Evolutionary conservation across 1,284 basidiomycete genomes (phyloP).

Genomic region (Cryptococcus amylolentus): DNA sequence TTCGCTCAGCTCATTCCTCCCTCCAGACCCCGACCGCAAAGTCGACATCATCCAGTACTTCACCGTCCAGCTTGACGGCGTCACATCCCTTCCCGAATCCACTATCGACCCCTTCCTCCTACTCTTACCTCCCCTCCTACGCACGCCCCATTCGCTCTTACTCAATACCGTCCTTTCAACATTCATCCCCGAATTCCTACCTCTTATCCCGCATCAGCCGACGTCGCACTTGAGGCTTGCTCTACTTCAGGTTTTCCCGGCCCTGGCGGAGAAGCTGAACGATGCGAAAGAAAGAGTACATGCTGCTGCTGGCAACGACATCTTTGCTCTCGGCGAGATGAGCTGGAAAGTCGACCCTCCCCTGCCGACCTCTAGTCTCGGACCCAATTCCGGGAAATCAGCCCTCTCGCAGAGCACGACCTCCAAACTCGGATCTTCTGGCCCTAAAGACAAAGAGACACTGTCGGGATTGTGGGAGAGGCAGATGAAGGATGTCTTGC

Average conservation of each 20-base stretch:
- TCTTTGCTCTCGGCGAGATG: conserved; percentile 30
- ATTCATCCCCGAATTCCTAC: conserved; percentile 43
- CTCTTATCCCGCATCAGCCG: conserved; percentile 26
- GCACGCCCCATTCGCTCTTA: conserved; percentile 37
- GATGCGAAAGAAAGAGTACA: conserved; percentile 46
- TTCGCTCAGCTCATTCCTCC: neutral
- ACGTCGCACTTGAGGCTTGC: conserved; percentile 30
- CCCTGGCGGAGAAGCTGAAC: conserved; percentile 40
- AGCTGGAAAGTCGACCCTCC: conserved; percentile 26
- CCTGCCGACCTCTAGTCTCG: neutral
- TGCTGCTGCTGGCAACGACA: conserved; percentile 26
- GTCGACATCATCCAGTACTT: conserved; percentile 46
- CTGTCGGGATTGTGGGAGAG: conserved; percentile 73
- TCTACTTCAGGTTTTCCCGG: conserved; percentile 32
- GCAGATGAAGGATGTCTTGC: conserved; percentile 66
- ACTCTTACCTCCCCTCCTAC: conserved; percentile 32
- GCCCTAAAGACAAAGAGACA: conserved; percentile 70
- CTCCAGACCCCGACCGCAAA: conserved; percentile 44
- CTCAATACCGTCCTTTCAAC: conserved; percentile 33
- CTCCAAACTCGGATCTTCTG: conserved; percentile 42
- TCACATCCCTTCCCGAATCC: conserved; percentile 30
- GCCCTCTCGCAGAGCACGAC: conserved; percentile 25
- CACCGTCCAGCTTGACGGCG: conserved; percentile 39
- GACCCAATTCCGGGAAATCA: neutral
- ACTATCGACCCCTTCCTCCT: conserved; percentile 42